Evolutionary conservation across 73 alveolate genomes (phyloP).

Genomic region (Uronychia setigera): DNA sequence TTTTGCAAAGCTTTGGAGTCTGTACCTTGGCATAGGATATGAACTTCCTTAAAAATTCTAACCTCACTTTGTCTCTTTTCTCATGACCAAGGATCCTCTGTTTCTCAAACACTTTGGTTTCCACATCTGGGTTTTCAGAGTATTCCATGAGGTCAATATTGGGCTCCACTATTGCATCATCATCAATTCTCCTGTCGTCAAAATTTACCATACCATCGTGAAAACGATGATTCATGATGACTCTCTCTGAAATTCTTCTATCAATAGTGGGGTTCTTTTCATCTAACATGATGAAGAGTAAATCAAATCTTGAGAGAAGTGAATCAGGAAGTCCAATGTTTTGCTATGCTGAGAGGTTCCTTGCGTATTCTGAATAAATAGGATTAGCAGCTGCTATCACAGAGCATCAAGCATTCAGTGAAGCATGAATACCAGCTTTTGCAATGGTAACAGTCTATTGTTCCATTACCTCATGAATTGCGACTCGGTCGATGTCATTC

Average conservation of each 20-base stretch:
- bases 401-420: slow-evolving; percentile 99
- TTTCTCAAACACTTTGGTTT: slow-evolving; percentile 71
- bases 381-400: slow-evolving; percentile 99
- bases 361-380: slow-evolving; percentile 95
- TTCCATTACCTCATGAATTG: slow-evolving; percentile 99
- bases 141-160: slow-evolving; percentile 53
- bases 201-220: slow-evolving; percentile 37
- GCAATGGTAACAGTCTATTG: slow-evolving; percentile 99
- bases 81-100: slow-evolving; percentile 33
- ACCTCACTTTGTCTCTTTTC: slow-evolving; percentile 69
- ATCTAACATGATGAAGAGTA: slow-evolving; percentile 95
- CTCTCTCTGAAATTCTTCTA: slow-evolving; percentile 94
- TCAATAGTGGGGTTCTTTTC: slow-evolving; percentile 90
- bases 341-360: slow-evolving; percentile 90
- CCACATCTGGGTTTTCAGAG: slow-evolving; percentile 42
- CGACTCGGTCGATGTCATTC: slow-evolving; percentile 99
- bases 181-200: slow-evolving; percentile 67
- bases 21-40: slow-evolving; percentile 86
- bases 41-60: slow-evolving; percentile 91
- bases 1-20: slow-evolving; percentile 79
- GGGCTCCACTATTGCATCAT: slow-evolving; percentile 80
- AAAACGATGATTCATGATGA: slow-evolving; percentile 92
- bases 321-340: slow-evolving; percentile 99
- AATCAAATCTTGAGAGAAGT: slow-evolving; percentile 97
- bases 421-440: slow-evolving; percentile 99